Percentiles rank a stretch among this genome's conserved stretches.
These are phyloP conservation scores for Didymella arachidicola DNA, from an alignment of 2,329 filamentous ascomycete species.

Conservation along the genomic window DNA sequence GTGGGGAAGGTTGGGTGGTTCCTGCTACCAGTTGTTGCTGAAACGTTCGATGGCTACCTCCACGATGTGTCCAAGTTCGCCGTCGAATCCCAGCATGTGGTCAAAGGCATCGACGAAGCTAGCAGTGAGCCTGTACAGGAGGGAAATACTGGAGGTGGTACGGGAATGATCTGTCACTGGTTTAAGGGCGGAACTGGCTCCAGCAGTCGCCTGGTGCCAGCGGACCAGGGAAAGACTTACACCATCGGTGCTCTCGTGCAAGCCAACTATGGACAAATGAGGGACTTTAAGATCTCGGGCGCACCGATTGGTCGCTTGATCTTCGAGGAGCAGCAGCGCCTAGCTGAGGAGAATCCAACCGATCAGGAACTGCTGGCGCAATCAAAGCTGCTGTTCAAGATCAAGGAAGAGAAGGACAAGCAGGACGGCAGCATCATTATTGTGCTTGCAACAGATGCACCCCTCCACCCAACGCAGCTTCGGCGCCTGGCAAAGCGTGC, in stretches of 20 bases:
- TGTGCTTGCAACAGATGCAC: conserved; percentile 67
- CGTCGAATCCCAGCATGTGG: conserved; percentile 63
- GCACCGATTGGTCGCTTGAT: conserved; percentile 69
- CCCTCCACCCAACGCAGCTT: conserved; percentile 65
- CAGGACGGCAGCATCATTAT: conserved; percentile 72
- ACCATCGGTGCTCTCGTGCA: conserved; percentile 70
- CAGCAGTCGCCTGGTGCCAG: conserved; percentile 62
- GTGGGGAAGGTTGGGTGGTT: conserved; percentile 61
- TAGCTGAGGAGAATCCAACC: conserved; percentile 38
- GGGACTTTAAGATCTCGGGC: conserved; percentile 66
- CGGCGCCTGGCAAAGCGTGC: conserved; percentile 67
- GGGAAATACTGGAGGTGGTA: conserved; percentile 71
- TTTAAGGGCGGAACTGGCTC: conserved; percentile 74
- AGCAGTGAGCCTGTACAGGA: conserved; percentile 63
- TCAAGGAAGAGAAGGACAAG: conserved; percentile 54
- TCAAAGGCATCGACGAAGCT: conserved; percentile 62
- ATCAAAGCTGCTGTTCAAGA: conserved; percentile 40
- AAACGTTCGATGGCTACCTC: conserved; percentile 70
- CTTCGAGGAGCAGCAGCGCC: conserved; percentile 55
- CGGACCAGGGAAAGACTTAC: conserved; percentile 53
- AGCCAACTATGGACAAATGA: conserved; percentile 68
- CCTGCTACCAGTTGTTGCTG: conserved; percentile 64
- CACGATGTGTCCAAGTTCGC: conserved; percentile 65
- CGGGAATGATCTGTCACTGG: conserved; percentile 71
- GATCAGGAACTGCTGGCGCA: conserved; percentile 40